Conservation (phyloP, 2,329 filamentous ascomycete species). For the Beauveria bassiana region DNA sequence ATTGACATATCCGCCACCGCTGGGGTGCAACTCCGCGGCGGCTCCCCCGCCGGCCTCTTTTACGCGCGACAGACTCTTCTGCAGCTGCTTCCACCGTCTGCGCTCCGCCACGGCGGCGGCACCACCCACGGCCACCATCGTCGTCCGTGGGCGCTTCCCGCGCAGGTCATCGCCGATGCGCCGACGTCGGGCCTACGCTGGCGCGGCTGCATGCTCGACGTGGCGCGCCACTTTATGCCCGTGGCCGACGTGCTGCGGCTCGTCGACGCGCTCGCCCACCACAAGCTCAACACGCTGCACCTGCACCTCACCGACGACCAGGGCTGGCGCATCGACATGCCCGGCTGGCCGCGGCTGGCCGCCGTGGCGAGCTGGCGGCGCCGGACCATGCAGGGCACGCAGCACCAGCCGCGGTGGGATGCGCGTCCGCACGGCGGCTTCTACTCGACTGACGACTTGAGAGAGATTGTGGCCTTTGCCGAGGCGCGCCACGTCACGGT, state of each 20-base stretch:
- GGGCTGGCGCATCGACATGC: slow-evolving; percentile 15
- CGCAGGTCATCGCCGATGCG: slow-evolving; percentile 12
- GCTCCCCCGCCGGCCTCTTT: slow-evolving; percentile 9
- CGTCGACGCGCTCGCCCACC: slow-evolving; percentile 13
- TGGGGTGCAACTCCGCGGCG: not conserved
- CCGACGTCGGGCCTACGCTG: slow-evolving; percentile 14
- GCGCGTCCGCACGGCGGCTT: slow-evolving; percentile 14
- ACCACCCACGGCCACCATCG: not conserved
- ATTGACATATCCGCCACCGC: not conserved
- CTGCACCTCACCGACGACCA: slow-evolving; percentile 16
- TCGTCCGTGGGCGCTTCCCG: slow-evolving; percentile 11
- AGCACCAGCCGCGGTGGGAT: slow-evolving; percentile 11
- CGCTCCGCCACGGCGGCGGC: not conserved
- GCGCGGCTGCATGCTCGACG: slow-evolving; percentile 17
- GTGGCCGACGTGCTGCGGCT: slow-evolving; percentile 15
- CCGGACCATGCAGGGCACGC: slow-evolving; percentile 13
- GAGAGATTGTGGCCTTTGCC: slow-evolving; percentile 13
- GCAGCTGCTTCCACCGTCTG: slow-evolving; percentile 11
- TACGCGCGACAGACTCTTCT: slow-evolving; percentile 14
- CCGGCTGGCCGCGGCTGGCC: slow-evolving; percentile 12
- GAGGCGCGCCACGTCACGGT: slow-evolving; percentile 14
- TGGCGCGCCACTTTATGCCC: slow-evolving; percentile 17
- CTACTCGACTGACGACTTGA: slow-evolving; percentile 13
- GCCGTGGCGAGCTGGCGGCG: slow-evolving; percentile 13
- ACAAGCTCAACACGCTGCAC: slow-evolving; percentile 15